A percentile compares a stretch with the other conserved stretches of the same genome.
Evolutionary conservation across 441 rosid species (phyloP).

Genomic region (Sinapis alba): DNA sequence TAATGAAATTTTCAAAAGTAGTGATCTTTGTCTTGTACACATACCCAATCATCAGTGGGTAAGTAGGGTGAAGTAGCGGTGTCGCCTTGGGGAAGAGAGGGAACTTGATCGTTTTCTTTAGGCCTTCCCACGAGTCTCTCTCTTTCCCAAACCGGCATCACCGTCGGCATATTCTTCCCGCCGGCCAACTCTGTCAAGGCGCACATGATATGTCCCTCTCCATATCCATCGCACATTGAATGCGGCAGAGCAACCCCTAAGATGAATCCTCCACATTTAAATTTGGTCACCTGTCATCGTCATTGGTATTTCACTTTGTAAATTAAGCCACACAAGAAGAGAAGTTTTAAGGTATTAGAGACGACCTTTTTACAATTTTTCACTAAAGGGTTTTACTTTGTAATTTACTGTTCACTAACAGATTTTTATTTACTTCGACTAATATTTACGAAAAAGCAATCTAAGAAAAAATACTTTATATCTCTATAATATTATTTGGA

Average conservation of each 20-base stretch:
- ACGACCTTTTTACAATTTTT: not conserved
- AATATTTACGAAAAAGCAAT: too few relatives aligned
- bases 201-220: conserved; percentile 49
- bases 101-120: not conserved
- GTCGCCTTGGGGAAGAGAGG: conserved; percentile 10
- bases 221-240: conserved; percentile 58
- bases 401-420: not conserved
- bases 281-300: conserved; percentile 42
- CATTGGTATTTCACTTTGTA: not conserved
- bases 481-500: too few relatives aligned
- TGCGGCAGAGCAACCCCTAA: conserved; percentile 57
- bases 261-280: conserved; percentile 56
- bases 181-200: conserved; percentile 52
- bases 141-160: conserved; percentile 60
- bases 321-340: not conserved
- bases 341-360: not conserved
- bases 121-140: conserved; percentile 28
- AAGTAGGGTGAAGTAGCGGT: conserved; percentile 25
- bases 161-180: conserved; percentile 41
- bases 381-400: not conserved
- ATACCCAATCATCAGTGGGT: conserved; percentile 35
- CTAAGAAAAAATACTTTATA: too few relatives aligned
- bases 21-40: not conserved
- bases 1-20: not conserved
- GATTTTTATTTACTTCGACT: not conserved